Base-by-base conservation (phyloP, 441 rosid species). In the Isatis lusitanica region DNA sequence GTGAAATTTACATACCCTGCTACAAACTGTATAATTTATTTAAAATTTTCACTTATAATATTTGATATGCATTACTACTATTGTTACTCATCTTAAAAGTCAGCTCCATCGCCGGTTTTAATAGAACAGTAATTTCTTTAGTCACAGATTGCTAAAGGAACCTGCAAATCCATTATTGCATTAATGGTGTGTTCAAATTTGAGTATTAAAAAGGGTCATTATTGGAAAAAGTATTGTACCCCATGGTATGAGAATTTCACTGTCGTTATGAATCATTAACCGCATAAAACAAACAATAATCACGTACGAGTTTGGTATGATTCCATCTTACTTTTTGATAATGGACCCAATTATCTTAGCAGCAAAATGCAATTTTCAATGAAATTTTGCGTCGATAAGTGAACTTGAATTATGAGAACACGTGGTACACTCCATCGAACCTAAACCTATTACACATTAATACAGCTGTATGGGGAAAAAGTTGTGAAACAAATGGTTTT, bases 241-340 rank as follows among this genome's bases (percentile, higher is more conserved):
- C 21, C 35, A 46, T 70, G 38, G 21, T 47, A 28, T 63, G 44
- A 66, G 35, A 46, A 17, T 16, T 48, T 58, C 18, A 28, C 33
- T 40, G 62, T 51, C 35, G 68, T 60, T 30, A 40, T 31, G 50
- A 67, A 21, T 52, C 63, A 68, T 51, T 59, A 67, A 67, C 57
- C 60, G 38, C 68, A 66, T 60, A 26, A 51, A 67, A 67, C 48
- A 18, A 51, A 42, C 36, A 30, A 36, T 69, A 68, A 28, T 68
- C 44, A 75, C 65, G 59, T 68, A 68, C 66, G 53, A 63, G 79
- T 75, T 75, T 69, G 79, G 74, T 55, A 68, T 55, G 74, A 55
- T 75, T 46, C 79, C 79, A 75, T 69, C 51, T 52, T 44, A 63
- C 74, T 52, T 62, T 66, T 61, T 60, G 63, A 33, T 61, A 52